A percentile compares a stretch with the other conserved stretches of the same genome.
Evolutionary conservation across 2,329 filamentous ascomycete species (phyloP).

Genomic region (Exophiala xenobiotica): DNA sequence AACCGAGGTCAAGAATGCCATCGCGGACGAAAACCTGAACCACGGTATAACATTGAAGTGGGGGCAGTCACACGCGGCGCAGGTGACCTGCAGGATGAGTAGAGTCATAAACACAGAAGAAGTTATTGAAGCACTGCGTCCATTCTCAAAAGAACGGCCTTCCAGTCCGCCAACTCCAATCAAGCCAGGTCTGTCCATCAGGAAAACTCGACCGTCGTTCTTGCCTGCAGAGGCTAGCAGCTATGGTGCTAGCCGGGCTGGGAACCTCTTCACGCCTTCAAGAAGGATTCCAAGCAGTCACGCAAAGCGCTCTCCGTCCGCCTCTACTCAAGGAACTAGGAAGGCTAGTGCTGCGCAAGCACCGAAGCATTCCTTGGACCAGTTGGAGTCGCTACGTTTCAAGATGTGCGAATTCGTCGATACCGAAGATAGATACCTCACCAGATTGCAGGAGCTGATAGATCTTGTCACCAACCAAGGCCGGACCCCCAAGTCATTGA

Average conservation of each 20-base stretch:
- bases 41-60: constrained; percentile 30
- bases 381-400: constrained; percentile 80
- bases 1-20: constrained; percentile 68
- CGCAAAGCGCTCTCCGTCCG: constrained; percentile 25
- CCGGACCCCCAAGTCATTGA: constrained; percentile 64
- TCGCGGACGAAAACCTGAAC: constrained; percentile 49
- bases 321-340: constrained; percentile 35
- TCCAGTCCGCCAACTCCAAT: constrained; percentile 21
- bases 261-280: constrained; percentile 23
- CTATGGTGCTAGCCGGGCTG: constrained; percentile 3
- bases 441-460: constrained; percentile 80
- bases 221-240: constrained; percentile 21
- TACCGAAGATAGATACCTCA: constrained; percentile 91
- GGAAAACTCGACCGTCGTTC: constrained; percentile 30
- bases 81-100: constrained; percentile 80
- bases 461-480: constrained; percentile 79
- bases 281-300: constrained; percentile 24
- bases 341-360: constrained; percentile 78
- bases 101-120: constrained; percentile 74
- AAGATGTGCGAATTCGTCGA: constrained; percentile 89
- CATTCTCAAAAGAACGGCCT: constrained; percentile 31
- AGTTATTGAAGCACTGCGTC: constrained; percentile 66
- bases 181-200: constrained; percentile 20
- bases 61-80: constrained; percentile 82
- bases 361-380: constrained; percentile 83